phyloP scores from a whole-genome alignment of 495 filamentous ascomycete genomes.

The Achaetomiella virescens region DNA sequence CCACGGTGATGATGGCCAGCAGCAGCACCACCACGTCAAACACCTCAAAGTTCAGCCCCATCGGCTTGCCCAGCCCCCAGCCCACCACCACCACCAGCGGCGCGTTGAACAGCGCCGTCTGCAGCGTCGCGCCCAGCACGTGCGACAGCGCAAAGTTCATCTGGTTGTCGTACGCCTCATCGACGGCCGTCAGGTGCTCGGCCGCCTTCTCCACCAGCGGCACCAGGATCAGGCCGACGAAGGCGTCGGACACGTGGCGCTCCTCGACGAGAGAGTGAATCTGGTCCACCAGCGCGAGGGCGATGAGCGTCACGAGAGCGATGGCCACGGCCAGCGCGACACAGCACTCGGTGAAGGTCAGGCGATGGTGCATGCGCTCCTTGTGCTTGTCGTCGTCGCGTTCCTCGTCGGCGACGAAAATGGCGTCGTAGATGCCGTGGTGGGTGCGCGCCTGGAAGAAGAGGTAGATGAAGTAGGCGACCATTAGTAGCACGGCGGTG shows the following conservation, averaged over 20 bases:
- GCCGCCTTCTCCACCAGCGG: conserved; percentile 89
- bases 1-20: conserved; percentile 77
- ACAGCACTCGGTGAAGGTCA: conserved; percentile 71
- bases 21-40: conserved; percentile 88
- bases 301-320: conserved; percentile 69
- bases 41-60: conserved; percentile 81
- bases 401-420: conserved; percentile 63
- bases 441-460: conserved; percentile 80
- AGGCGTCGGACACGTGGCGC: conserved; percentile 63
- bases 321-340: conserved; percentile 63
- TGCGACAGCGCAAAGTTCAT: conserved; percentile 92
- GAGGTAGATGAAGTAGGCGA: conserved; percentile 71
- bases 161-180: conserved; percentile 82
- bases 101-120: conserved; percentile 84
- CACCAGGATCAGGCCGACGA: conserved; percentile 70
- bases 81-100: conserved; percentile 78
- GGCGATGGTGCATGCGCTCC: conserved; percentile 58
- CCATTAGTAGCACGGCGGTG: conserved; percentile 68
- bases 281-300: conserved; percentile 73
- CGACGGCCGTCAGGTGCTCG: conserved; percentile 83
- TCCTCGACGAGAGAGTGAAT: conserved; percentile 66
- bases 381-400: conserved; percentile 62
- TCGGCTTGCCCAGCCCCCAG: conserved; percentile 65
- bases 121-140: conserved; percentile 80
- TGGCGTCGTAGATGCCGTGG: conserved; percentile 62